Evolutionary conservation across 306 rosid species (phyloP).

Genomic region (Erythrophleum fordii): DNA sequence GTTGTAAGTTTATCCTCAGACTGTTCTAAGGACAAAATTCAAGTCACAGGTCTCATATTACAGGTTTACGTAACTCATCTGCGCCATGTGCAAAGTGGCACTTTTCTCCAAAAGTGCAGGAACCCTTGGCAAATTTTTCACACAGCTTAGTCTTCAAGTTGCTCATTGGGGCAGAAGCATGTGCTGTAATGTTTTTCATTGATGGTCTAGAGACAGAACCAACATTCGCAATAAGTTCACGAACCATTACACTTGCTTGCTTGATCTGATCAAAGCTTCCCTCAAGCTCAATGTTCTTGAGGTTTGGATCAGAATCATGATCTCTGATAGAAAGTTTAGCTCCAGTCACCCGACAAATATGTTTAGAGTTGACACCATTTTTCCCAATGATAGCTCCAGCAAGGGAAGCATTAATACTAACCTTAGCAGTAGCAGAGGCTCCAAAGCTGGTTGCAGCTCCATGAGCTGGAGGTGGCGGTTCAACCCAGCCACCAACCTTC

Average conservation of each 20-base stretch:
- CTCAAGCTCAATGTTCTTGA: conserved; percentile 85
- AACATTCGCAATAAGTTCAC: conserved; percentile 69
- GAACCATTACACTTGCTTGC: conserved; percentile 87
- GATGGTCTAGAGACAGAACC: conserved; percentile 58
- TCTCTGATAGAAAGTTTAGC: conserved; percentile 80
- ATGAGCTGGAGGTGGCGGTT: conserved; percentile 51
- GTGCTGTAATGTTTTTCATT: conserved; percentile 44
- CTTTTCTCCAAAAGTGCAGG: conserved; percentile 87
- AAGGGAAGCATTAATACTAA: conserved; percentile 79
- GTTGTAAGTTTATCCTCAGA: neutral
- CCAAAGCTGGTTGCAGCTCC: conserved; percentile 77
- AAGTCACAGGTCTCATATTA: conserved; percentile 36
- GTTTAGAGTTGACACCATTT: conserved; percentile 79
- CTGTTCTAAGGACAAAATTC: neutral
- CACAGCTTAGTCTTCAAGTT: conserved; percentile 85
- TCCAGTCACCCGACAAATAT: conserved; percentile 83
- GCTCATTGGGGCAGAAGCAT: conserved; percentile 39
- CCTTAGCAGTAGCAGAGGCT: conserved; percentile 79
- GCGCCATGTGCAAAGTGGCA: conserved; percentile 91
- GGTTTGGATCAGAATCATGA: conserved; percentile 72
- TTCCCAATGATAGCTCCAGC: conserved; percentile 90
- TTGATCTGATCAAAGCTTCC: conserved; percentile 69
- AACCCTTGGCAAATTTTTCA: conserved; percentile 69
- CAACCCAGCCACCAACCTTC: conserved; percentile 61
- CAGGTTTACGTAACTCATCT: conserved; percentile 67